Base-by-base conservation (phyloP, 1,284 basidiomycete species). In the Leccinum pachyderme region DNA sequence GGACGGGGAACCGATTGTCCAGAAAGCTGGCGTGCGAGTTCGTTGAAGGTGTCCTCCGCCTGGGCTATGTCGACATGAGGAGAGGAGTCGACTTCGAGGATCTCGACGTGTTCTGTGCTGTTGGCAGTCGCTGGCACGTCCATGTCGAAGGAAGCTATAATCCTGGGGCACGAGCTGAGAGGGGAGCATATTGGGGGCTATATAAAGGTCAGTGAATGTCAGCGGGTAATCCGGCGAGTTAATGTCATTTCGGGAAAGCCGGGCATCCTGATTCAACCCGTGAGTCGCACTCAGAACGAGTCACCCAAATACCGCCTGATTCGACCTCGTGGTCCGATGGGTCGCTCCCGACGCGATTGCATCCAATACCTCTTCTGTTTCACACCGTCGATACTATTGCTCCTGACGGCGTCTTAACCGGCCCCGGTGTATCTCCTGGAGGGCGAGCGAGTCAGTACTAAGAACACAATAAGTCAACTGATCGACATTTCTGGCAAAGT, bases 11-110 rank as follows among this genome's bases (percentile, higher is more conserved):
- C 56, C 7, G 71, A 58, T 18, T 62, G 56, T 11, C 52, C 49
- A 7, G 75, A 71, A 18, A 77, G 67, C 24, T 65, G 68, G 4
- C 75, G 72, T 5, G 76, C 75, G 41, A 86, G 78, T 27, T 75
- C 70, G 59, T 82, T 76, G 68, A 87, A 87, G 33, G 77, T 75
- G 32, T 74, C 67, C 63, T 82, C 79, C 9, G 82, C 83, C 41
- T 70, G 62, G 2, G 65, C 61, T 47, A 84, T 61, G 66, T 84
- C 72, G 47, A 84, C 58, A 35, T 63, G 63, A 12, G 66, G 47
- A 32, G 33, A 31, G 7, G 58, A 50, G 18, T 65, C 60, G 44
- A 67, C 58, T 49, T 68, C 56, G 49, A 60, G 47, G 47, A 65
- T 57, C 45, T 69, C 64, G 13, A 52, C n/a, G 48, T 64, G 67